phyloP scores from a whole-genome alignment of 345 rosid genomes.

The Gossypium herbaceum region DNA sequence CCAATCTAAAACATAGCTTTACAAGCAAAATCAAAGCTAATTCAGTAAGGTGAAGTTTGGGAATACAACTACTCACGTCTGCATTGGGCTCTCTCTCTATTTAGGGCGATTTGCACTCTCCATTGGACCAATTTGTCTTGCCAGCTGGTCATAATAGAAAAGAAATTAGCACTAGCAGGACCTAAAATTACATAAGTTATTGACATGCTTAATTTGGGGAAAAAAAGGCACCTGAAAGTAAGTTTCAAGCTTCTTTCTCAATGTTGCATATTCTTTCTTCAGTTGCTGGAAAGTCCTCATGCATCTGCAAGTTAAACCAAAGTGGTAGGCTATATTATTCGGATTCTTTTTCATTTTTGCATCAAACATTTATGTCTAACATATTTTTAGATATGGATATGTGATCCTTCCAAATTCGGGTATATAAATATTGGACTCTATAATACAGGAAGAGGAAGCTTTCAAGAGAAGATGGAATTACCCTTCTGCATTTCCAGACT shows the following conservation, averaged over 20 bases:
- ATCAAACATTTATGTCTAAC: not conserved
- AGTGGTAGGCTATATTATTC: not conserved
- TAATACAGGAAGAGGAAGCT: too few relatives aligned
- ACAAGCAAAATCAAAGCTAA: not conserved
- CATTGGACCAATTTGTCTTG: slow-evolving; percentile 77
- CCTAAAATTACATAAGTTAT: not conserved
- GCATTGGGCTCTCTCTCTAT: slow-evolving; percentile 17
- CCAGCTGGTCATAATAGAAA: slow-evolving; percentile 39
- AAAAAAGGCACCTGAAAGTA: slow-evolving; percentile 60
- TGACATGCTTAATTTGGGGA: not conserved
- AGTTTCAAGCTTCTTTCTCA: slow-evolving; percentile 76
- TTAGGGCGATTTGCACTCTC: slow-evolving; percentile 54
- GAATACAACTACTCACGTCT: not conserved
- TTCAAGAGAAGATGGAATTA: slow-evolving; percentile 16
- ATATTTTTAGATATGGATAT: not conserved
- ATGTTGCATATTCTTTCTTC: slow-evolving; percentile 71
- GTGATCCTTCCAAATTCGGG: too few relatives aligned
- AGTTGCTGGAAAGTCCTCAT: slow-evolving; percentile 71
- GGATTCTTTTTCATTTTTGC: too few relatives aligned
- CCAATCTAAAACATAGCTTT: not conserved
- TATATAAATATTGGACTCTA: too few relatives aligned
- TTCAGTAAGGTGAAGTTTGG: not conserved
- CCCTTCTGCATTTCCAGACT: slow-evolving; percentile 83
- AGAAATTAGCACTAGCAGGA: not conserved
- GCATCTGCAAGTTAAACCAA: slow-evolving; percentile 34